Conservation (phyloP, 352 stramenopile species). For the Phytopythium boreale region DNA sequence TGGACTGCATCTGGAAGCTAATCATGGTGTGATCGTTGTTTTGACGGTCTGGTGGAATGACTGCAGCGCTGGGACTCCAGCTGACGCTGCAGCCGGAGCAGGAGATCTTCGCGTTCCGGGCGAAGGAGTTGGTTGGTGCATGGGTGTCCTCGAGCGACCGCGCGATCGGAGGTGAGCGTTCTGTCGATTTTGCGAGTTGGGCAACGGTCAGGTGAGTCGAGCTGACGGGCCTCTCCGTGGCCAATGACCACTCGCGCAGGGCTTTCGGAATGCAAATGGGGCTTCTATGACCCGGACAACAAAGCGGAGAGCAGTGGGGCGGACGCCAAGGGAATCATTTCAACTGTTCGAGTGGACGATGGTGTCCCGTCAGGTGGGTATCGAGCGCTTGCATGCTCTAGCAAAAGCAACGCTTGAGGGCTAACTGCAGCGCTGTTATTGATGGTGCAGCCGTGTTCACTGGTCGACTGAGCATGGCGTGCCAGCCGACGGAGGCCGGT, state of each 20-base stretch:
- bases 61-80: constrained; percentile 63
- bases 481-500: constrained; percentile 69
- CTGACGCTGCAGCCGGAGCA: constrained; percentile 74
- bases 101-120: constrained; percentile 73
- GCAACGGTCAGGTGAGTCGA: neutral
- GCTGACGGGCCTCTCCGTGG: neutral
- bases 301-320: constrained; percentile 12
- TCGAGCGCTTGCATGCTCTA: neutral
- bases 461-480: constrained; percentile 66
- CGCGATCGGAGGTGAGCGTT: constrained; percentile 66
- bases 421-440: neutral
- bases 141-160: constrained; percentile 78
- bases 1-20: neutral
- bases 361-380: constrained; percentile 44
- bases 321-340: constrained; percentile 24
- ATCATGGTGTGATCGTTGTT: neutral
- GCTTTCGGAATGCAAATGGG: constrained; percentile 68
- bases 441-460: constrained; percentile 58
- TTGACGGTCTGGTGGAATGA: constrained; percentile 1
- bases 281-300: constrained; percentile 41
- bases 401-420: neutral
- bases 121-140: constrained; percentile 37
- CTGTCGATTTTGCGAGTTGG: constrained; percentile 4
- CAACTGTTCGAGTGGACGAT: constrained; percentile 51
- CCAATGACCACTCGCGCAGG: constrained; percentile 20